These are phyloP conservation scores for Oemleria cerasiformis DNA, from an alignment of 306 rosid species.

Conservation along the genomic window DNA sequence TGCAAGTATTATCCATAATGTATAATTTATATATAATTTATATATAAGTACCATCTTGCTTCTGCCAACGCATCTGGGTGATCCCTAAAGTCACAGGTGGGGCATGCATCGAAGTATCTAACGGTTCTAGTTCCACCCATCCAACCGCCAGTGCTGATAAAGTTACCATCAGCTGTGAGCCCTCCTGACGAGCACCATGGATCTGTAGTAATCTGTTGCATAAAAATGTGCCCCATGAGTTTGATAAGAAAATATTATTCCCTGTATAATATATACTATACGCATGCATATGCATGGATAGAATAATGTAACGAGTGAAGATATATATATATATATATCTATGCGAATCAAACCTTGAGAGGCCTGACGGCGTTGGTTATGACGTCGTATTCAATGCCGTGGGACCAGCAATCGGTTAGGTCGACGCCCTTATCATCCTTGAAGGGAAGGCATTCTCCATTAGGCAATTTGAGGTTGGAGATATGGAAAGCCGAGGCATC, in stretches of 20 bases:
- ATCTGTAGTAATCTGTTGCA: conserved; percentile 44
- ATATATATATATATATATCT: background rate
- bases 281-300: too few species aligned
- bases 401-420: conserved; percentile 62
- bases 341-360: conserved; percentile 47
- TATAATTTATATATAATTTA: too few species aligned
- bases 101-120: conserved; percentile 44
- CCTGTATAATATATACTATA: too few species aligned
- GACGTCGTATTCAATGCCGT: conserved; percentile 54
- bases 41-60: conserved; percentile 51
- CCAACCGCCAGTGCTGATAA: conserved; percentile 71
- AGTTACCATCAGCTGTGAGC: conserved; percentile 53
- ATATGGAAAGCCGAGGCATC: conserved; percentile 51
- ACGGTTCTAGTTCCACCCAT: conserved; percentile 40
- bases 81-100: conserved; percentile 55
- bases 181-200: conserved; percentile 98
- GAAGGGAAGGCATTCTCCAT: conserved; percentile 47
- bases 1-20: background rate
- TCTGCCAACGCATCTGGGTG: conserved; percentile 32
- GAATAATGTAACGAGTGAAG: too few species aligned
- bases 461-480: conserved; percentile 48
- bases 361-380: conserved; percentile 49
- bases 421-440: background rate
- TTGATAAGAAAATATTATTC: too few species aligned
- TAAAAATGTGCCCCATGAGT: too few species aligned